Percentiles rank a stretch among this genome's conserved stretches.
Evolutionary conservation across 768 basidiomycete species (phyloP).

Genomic region (Lactarius deliciosus): DNA sequence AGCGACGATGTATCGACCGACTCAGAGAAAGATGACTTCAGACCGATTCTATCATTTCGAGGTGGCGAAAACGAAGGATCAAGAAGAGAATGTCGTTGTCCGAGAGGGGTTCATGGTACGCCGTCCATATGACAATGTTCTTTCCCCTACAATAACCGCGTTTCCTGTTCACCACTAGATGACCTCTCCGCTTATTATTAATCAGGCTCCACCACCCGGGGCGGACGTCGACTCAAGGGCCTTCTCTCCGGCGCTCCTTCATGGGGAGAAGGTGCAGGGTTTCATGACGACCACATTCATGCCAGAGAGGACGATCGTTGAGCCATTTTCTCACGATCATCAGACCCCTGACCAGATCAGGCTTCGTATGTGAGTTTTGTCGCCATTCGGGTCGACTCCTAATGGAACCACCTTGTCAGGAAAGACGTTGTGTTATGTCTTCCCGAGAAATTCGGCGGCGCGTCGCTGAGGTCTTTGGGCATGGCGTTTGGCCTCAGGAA

Average conservation of each 20-base stretch:
- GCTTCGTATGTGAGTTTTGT: constrained; percentile 10
- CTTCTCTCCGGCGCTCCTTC: constrained; percentile 16
- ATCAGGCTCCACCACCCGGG: neutral
- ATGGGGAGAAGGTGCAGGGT: constrained; percentile 30
- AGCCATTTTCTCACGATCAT: neutral
- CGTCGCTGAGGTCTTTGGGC: neutral
- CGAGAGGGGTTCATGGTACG: constrained; percentile 49
- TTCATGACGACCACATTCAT: constrained; percentile 23
- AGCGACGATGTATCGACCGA: constrained; percentile 31
- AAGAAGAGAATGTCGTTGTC: constrained; percentile 50
- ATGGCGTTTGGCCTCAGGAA: neutral
- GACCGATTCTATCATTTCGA: constrained; percentile 55
- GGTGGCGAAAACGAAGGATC: constrained; percentile 55
- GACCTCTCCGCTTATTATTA: constrained; percentile 1
- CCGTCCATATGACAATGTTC: neutral
- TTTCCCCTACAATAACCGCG: neutral
- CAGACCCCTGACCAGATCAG: constrained; percentile 6
- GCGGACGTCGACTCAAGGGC: neutral
- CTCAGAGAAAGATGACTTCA: constrained; percentile 43
- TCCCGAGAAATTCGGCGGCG: constrained; percentile 8
- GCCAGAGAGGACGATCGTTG: neutral
- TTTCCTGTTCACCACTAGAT: neutral
- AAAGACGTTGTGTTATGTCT: constrained; percentile 13
- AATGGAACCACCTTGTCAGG: neutral
- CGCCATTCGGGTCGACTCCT: neutral